These are phyloP conservation scores for Angophora floribunda DNA, from an alignment of 345 rosid species.

Conservation along the genomic window DNA sequence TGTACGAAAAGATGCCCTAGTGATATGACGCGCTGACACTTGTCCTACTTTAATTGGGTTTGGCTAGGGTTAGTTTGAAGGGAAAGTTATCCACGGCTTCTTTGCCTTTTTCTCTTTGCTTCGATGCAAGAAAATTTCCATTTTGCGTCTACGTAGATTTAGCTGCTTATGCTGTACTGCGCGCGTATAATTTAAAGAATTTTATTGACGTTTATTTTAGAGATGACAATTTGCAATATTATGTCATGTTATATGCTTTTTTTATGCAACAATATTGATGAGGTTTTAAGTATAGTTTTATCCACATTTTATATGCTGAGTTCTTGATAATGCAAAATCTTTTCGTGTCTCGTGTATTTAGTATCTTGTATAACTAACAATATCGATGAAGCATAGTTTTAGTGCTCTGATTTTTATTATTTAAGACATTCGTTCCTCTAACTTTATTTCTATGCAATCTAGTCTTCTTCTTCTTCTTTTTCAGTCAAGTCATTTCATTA, in stretches of 20 bases:
- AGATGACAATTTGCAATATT: fast-evolving
- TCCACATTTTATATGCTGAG: not conserved
- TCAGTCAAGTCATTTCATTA: not conserved
- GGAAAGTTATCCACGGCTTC: not conserved
- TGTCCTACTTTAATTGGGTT: not conserved
- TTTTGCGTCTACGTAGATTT: not conserved
- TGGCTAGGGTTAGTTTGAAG: not conserved
- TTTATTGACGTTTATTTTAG: not conserved
- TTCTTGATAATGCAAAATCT: not conserved
- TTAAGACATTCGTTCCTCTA: not conserved
- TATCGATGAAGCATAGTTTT: not conserved
- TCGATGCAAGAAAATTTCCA: not conserved
- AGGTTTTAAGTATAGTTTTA: not conserved
- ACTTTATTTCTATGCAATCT: not conserved
- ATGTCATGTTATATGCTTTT: not conserved
- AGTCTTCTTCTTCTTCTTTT: fast-evolving
- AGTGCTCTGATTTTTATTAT: not conserved
- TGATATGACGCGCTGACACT: not conserved
- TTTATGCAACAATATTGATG: not conserved
- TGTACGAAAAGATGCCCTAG: not conserved
- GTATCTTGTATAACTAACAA: not conserved
- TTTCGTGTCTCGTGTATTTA: not conserved
- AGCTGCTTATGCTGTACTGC: not conserved
- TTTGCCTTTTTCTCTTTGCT: not conserved
- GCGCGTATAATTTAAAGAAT: not conserved